phyloP scores from a whole-genome alignment of 352 stramenopile species.

The Phytophthora chlamydospora region DNA sequence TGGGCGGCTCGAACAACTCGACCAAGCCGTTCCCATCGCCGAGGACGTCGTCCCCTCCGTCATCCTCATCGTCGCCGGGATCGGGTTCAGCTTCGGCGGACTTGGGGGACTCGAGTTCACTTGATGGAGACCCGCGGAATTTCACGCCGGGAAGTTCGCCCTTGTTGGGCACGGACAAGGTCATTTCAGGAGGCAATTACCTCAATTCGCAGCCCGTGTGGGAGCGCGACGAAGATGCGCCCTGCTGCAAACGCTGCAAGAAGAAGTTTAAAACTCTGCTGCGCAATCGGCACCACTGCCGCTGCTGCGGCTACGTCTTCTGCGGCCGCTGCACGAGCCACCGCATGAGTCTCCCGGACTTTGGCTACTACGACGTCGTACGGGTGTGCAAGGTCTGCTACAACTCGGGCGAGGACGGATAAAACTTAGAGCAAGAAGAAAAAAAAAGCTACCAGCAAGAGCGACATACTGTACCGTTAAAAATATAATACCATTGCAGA shows the following conservation, averaged over 20 bases:
- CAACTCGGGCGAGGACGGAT: conserved; percentile 74
- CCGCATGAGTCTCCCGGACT: conserved; percentile 87
- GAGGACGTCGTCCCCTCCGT: conserved; percentile 43
- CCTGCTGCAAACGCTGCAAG: conserved; percentile 89
- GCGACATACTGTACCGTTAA: background rate
- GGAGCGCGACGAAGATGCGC: conserved; percentile 81
- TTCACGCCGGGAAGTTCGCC: conserved; percentile 71
- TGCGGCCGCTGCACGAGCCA: conserved; percentile 81
- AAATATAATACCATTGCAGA: conserved; percentile 9
- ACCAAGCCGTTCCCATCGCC: conserved; percentile 38
- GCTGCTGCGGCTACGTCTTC: conserved; percentile 88
- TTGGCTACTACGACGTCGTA: conserved; percentile 88
- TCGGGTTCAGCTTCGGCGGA: conserved; percentile 39
- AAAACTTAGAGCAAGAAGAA: conserved; percentile 21
- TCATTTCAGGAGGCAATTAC: conserved; percentile 69
- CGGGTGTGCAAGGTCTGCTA: conserved; percentile 84
- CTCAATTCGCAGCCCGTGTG: conserved; percentile 83
- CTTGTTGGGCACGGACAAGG: conserved; percentile 67
- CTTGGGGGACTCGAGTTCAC: conserved; percentile 23
- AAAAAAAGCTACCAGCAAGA: conserved; percentile 2
- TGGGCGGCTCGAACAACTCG: conserved; percentile 16
- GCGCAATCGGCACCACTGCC: conserved; percentile 82
- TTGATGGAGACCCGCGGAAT: conserved; percentile 33
- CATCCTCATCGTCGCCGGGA: conserved; percentile 37
- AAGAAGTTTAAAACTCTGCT: conserved; percentile 90